These are phyloP conservation scores for Plasmodium chabaudi DNA, from an alignment of 169 alveolate genomes.

Conservation along the genomic window DNA sequence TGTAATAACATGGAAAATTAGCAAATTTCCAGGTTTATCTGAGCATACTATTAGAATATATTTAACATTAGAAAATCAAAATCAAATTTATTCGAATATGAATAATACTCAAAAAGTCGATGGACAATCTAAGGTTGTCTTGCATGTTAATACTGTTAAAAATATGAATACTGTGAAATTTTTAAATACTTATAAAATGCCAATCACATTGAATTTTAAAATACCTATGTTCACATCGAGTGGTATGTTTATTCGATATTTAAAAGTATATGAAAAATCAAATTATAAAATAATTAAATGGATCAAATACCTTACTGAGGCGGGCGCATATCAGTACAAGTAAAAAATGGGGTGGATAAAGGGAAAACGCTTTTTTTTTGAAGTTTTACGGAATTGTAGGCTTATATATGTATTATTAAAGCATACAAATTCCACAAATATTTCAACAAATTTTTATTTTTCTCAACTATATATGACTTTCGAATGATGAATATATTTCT, in stretches of 20 bases:
- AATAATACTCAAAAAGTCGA: conserved; percentile 70
- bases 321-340: conserved; percentile 64
- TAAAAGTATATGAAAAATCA: conserved; percentile 65
- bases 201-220: conserved; percentile 80
- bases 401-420: too few species aligned
- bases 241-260: conserved; percentile 55
- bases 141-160: conserved; percentile 55
- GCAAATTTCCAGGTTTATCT: conserved; percentile 37
- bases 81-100: conserved; percentile 66
- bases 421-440: too few species aligned
- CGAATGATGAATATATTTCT: too few species aligned
- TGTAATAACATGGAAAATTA: conserved; percentile 61
- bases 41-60: conserved; percentile 54
- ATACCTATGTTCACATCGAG: conserved; percentile 80
- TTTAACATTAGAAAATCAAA: conserved; percentile 69
- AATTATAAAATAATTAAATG: conserved; percentile 68
- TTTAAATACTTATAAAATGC: conserved; percentile 73
- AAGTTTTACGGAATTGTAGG: too few species aligned
- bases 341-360: background rate
- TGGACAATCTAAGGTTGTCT: conserved; percentile 41
- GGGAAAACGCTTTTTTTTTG: too few species aligned
- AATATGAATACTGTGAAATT: conserved; percentile 69
- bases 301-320: conserved; percentile 60
- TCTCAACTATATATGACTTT: too few species aligned
- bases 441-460: too few species aligned